Evolutionary conservation across 1,284 basidiomycete genomes (phyloP).

Genomic region (Megacollybia platyphylla): DNA sequence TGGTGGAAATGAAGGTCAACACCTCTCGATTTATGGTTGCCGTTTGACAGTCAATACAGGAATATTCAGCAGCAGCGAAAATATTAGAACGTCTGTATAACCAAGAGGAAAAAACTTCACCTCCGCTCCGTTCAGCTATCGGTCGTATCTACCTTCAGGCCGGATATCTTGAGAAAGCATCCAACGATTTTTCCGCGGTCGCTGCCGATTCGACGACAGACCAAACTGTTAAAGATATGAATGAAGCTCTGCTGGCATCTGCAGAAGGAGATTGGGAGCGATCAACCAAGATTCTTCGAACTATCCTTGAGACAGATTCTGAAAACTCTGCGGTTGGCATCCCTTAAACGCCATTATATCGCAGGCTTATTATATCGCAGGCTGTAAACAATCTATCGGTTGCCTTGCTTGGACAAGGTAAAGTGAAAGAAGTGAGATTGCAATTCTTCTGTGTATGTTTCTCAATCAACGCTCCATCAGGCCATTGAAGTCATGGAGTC

Average conservation of each 20-base stretch:
- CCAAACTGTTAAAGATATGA: conserved; percentile 38
- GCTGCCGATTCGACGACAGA: conserved; percentile 31
- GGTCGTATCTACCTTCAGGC: conserved; percentile 64
- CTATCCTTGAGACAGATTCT: conserved; percentile 32
- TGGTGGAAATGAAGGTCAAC: conserved; percentile 63
- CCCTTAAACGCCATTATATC: neutral
- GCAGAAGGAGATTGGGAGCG: conserved; percentile 58
- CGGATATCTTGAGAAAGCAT: conserved; percentile 47
- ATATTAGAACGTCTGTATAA: conserved; percentile 51
- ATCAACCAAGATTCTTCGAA: conserved; percentile 31
- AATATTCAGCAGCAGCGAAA: conserved; percentile 50
- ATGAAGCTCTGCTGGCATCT: conserved; percentile 45
- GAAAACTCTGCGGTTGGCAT: conserved; percentile 46
- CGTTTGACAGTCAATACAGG: conserved; percentile 25
- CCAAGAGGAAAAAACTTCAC: conserved; percentile 25
- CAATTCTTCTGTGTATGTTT: neutral
- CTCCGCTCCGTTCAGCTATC: conserved; percentile 50
- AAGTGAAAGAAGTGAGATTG: conserved; percentile 48
- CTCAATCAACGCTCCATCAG: conserved; percentile 17
- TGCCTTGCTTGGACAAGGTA: conserved; percentile 53
- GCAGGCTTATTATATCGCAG: conserved; percentile 18
- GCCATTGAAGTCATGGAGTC: conserved; percentile 56
- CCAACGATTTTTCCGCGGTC: conserved; percentile 36
- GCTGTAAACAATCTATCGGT: conserved; percentile 73
- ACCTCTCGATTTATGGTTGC: neutral